These are phyloP conservation scores for Pelargonium citronellum DNA, from an alignment of 441 rosid genomes.

Conservation along the genomic window DNA sequence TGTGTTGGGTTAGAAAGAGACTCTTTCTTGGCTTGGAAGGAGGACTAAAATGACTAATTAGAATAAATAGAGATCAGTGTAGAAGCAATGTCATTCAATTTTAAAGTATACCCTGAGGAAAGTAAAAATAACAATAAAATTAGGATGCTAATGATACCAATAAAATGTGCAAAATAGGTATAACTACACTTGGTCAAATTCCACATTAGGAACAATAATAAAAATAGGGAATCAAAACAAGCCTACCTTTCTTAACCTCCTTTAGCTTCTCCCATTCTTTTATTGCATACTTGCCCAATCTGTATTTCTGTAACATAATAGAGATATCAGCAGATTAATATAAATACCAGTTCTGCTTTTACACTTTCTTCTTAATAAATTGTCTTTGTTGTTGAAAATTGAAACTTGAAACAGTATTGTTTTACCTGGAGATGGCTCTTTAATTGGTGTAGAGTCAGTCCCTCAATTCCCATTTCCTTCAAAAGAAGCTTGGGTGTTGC, in stretches of 20 bases:
- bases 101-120: too few relatives aligned
- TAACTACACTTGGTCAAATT: background rate
- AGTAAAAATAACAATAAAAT: too few relatives aligned
- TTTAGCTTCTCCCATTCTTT: background rate
- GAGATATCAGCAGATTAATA: slow-evolving; percentile 10
- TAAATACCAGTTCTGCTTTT: slow-evolving; percentile 1
- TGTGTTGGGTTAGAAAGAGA: too few relatives aligned
- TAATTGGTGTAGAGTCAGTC: slow-evolving; percentile 30
- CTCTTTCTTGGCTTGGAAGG: too few relatives aligned
- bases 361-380: background rate
- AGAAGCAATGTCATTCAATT: too few relatives aligned
- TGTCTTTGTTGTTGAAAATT: background rate
- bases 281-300: slow-evolving; percentile 19
- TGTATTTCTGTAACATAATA: slow-evolving; percentile 25
- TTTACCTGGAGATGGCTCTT: slow-evolving; percentile 44
- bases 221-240: background rate
- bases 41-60: too few relatives aligned
- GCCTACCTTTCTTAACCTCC: slow-evolving; percentile 24
- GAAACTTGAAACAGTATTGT: background rate
- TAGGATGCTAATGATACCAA: too few relatives aligned
- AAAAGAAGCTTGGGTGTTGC: slow-evolving; percentile 32
- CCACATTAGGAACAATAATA: background rate
- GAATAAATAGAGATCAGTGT: too few relatives aligned
- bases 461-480: slow-evolving; percentile 24
- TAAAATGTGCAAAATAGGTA: background rate